Evolutionary conservation across 139 green algal species (phyloP).

Genomic region (Desmodesmus armatus): DNA sequence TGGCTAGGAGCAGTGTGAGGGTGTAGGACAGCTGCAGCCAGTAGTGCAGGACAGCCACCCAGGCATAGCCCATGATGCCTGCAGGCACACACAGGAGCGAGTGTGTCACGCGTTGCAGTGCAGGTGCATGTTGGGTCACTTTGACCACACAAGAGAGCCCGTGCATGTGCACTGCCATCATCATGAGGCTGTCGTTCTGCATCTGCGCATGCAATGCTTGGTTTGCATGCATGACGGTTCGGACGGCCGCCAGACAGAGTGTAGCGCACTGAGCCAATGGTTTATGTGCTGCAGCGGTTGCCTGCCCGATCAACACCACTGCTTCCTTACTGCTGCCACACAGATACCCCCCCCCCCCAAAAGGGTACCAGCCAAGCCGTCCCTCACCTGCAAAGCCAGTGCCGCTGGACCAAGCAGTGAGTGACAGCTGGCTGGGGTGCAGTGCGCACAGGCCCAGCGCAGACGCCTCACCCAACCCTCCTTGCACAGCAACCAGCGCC

Average conservation of each 20-base stretch:
- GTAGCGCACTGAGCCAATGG: background rate
- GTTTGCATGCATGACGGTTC: no score
- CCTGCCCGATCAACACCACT: background rate
- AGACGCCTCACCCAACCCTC: slow-evolving; percentile 70
- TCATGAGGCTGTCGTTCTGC: no score
- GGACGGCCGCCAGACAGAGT: background rate
- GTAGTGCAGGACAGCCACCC: slow-evolving; percentile 62
- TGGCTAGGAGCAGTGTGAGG: slow-evolving; percentile 56
- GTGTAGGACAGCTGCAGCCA: slow-evolving; percentile 51
- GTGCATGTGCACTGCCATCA: no score
- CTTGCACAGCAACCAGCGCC: slow-evolving; percentile 61
- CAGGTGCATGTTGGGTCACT: background rate
- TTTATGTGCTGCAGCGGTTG: slow-evolving; percentile 28
- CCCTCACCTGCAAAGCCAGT: slow-evolving; percentile 58
- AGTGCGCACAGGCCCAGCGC: slow-evolving; percentile 64
- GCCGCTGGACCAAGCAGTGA: slow-evolving; percentile 43
- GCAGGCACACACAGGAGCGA: slow-evolving; percentile 38
- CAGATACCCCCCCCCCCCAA: background rate
- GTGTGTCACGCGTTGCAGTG: background rate
- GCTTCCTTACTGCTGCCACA: background rate
- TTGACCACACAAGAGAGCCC: no score
- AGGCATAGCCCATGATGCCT: slow-evolving; percentile 73
- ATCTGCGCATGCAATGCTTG: no score
- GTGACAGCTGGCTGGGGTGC: slow-evolving; percentile 43
- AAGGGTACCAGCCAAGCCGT: background rate